Conservation (phyloP, 208 protist genomes). For the Trypanosoma brucei region DNA sequence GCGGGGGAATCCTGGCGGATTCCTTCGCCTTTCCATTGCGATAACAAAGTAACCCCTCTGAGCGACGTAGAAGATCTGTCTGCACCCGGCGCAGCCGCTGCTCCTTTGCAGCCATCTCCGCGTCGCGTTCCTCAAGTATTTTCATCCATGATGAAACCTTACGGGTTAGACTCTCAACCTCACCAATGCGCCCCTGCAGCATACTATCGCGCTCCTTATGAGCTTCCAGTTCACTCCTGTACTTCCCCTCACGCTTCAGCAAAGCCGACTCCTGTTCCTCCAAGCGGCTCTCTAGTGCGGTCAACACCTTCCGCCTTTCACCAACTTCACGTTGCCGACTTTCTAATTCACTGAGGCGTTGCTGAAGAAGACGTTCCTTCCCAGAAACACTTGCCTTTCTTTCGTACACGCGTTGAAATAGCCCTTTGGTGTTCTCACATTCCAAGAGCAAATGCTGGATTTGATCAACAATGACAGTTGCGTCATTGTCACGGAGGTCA, state of each 20-base stretch:
- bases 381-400: constrained; percentile 40
- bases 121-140: constrained; percentile 71
- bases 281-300: constrained; percentile 28
- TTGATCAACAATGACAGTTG: constrained; percentile 18
- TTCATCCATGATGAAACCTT: constrained; percentile 63
- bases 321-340: constrained; percentile 35
- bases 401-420: constrained; percentile 41
- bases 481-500: constrained; percentile 25
- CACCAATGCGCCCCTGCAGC: constrained; percentile 45
- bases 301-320: constrained; percentile 36
- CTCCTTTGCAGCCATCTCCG: constrained; percentile 49
- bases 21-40: constrained; percentile 14
- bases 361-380: constrained; percentile 38
- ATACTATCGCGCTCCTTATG: constrained; percentile 43
- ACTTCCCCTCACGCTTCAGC: constrained; percentile 31
- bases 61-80: constrained; percentile 49
- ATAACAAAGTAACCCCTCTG: constrained; percentile 45
- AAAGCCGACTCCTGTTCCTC: constrained; percentile 27
- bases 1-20: neutral
- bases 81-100: constrained; percentile 53
- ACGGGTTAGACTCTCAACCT: constrained; percentile 66
- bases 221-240: constrained; percentile 34
- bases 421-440: constrained; percentile 25
- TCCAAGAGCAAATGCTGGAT: constrained; percentile 26
- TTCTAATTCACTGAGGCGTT: constrained; percentile 40